A percentile compares a stretch with the other conserved stretches of the same genome.
phyloP scores from a whole-genome alignment of 768 basidiomycete species.

The Podaxis carcinomalis region DNA sequence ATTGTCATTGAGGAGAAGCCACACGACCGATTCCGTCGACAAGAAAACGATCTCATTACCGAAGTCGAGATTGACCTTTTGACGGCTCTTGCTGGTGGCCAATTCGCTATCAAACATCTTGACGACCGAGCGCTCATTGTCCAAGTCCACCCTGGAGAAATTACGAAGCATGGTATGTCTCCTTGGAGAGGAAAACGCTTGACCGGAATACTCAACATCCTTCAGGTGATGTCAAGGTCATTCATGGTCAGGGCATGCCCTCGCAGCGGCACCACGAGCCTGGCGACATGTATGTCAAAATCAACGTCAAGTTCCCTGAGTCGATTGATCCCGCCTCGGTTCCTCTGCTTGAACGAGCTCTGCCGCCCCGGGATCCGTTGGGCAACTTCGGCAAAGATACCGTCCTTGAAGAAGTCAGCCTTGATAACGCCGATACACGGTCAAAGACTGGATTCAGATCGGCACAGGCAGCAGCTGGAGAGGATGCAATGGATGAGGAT shows the following conservation, averaged over 20 bases:
- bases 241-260: conserved; percentile 96
- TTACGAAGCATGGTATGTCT: conserved; percentile 85
- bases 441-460: conserved; percentile 38
- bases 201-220: conserved; percentile 2
- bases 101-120: conserved; percentile 85
- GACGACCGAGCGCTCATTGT: conserved; percentile 89
- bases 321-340: conserved; percentile 63
- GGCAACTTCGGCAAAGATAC: conserved; percentile 65
- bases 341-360: conserved; percentile 74
- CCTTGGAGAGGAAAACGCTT: neutral
- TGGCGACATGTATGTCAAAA: conserved; percentile 87
- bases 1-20: conserved; percentile 93
- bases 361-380: conserved; percentile 71
- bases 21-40: conserved; percentile 83
- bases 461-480: conserved; percentile 25
- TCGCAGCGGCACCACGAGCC: conserved; percentile 96
- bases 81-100: conserved; percentile 90
- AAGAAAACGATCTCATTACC: conserved; percentile 80
- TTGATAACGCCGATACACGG: conserved; percentile 76
- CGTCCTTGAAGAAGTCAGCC: conserved; percentile 76
- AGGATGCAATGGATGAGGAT: conserved; percentile 93
- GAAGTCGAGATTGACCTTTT: conserved; percentile 92
- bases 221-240: conserved; percentile 83
- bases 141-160: conserved; percentile 81
- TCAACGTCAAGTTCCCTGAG: conserved; percentile 89